Evolutionary conservation across 805 yeast species (phyloP).

Genomic region (Cyberlindnera sargentensis): DNA sequence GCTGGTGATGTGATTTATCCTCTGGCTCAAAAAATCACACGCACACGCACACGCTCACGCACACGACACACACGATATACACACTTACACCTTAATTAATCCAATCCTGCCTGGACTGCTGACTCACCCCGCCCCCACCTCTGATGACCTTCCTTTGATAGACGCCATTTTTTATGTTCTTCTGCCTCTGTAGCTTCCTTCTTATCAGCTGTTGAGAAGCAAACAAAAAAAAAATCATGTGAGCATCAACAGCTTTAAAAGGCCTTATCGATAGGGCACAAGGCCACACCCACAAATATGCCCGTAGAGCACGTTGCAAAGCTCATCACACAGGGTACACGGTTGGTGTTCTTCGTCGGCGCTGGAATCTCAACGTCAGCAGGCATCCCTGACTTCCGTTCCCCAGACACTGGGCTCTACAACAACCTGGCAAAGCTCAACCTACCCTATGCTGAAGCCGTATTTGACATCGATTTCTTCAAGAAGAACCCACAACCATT

Average conservation of each 20-base stretch:
- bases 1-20: slow-evolving; percentile 52
- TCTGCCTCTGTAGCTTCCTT: too few species aligned
- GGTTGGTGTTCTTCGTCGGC: slow-evolving; percentile 69
- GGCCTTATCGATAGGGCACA: not conserved
- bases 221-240: too few species aligned
- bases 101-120: too few species aligned
- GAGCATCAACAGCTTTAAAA: too few species aligned
- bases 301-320: slow-evolving; percentile 4
- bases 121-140: too few species aligned
- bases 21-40: too few species aligned
- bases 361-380: slow-evolving; percentile 94
- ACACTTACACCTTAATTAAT: too few species aligned
- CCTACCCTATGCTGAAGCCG: slow-evolving; percentile 92
- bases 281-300: not conserved
- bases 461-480: slow-evolving; percentile 83
- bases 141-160: too few species aligned
- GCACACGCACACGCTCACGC: not conserved
- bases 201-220: too few species aligned
- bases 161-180: too few species aligned
- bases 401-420: slow-evolving; percentile 85
- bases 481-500: slow-evolving; percentile 74
- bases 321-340: slow-evolving; percentile 14
- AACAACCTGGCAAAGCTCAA: slow-evolving; percentile 67
- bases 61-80: not conserved
- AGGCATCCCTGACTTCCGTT: slow-evolving; percentile 93